Evolutionary conservation across 2,329 filamentous ascomycete species (phyloP).

Genomic region (Epichloe bromicola): DNA sequence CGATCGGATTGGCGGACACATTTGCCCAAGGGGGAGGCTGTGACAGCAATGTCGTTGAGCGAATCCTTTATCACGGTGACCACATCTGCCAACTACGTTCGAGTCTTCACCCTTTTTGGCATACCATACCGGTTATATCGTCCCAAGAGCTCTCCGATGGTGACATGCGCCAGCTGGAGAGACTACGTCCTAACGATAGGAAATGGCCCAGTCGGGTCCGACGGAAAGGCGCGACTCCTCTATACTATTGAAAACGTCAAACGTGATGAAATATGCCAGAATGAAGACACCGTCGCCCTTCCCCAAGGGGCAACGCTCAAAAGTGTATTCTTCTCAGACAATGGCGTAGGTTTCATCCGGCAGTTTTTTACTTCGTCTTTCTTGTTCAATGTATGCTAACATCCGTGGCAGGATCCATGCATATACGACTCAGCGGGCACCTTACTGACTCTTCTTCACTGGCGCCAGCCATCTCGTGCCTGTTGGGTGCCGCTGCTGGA

Average conservation of each 20-base stretch:
- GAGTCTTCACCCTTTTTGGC: conserved; percentile 86
- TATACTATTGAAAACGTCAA: conserved; percentile 96
- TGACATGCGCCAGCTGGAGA: conserved; percentile 86
- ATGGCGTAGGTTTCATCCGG: conserved; percentile 48
- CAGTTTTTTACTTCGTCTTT: background rate
- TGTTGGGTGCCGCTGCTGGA: conserved; percentile 88
- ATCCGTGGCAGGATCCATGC: conserved; percentile 61
- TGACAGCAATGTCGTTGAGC: conserved; percentile 80
- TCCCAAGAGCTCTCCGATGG: conserved; percentile 78
- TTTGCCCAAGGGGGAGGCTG: conserved; percentile 74
- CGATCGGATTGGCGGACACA: conserved; percentile 81
- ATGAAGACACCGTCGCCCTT: conserved; percentile 80
- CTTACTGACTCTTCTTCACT: conserved; percentile 76
- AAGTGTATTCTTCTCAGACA: conserved; percentile 83
- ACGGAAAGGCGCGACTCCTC: conserved; percentile 64
- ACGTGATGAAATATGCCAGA: conserved; percentile 86
- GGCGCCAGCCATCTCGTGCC: conserved; percentile 74
- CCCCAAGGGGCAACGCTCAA: conserved; percentile 60
- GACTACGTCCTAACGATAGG: conserved; percentile 96
- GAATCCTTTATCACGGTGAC: conserved; percentile 84
- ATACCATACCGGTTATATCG: conserved; percentile 80
- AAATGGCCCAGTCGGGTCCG: conserved; percentile 71
- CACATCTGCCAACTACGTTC: conserved; percentile 76
- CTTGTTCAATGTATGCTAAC: background rate
- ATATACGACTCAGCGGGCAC: conserved; percentile 92